These are phyloP conservation scores for Phytopythium montanum DNA, from an alignment of 352 stramenopile genomes.

Conservation along the genomic window DNA sequence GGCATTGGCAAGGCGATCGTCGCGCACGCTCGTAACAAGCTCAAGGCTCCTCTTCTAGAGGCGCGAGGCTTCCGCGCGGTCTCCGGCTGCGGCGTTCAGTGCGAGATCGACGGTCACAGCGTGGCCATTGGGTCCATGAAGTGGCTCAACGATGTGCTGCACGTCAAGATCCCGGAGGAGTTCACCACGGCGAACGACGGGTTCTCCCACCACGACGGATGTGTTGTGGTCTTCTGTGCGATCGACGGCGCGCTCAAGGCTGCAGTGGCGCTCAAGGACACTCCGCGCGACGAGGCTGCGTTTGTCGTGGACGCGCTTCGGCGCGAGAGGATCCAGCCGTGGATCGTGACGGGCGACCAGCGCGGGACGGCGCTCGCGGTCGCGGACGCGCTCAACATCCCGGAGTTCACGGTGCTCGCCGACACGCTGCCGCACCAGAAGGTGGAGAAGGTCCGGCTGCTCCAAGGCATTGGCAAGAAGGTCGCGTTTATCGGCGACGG, in stretches of 20 bases:
- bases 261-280: constrained; percentile 52
- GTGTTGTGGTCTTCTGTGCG: constrained; percentile 54
- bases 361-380: constrained; percentile 51
- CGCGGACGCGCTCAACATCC: constrained; percentile 44
- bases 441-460: constrained; percentile 64
- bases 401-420: constrained; percentile 49
- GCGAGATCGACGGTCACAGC: constrained; percentile 21
- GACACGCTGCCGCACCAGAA: constrained; percentile 76
- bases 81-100: constrained; percentile 61
- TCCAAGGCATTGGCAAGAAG: constrained; percentile 65
- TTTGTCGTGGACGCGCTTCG: constrained; percentile 53
- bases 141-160: constrained; percentile 56
- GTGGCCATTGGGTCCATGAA: constrained; percentile 62
- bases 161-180: constrained; percentile 35
- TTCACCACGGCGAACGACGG: constrained; percentile 38
- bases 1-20: constrained; percentile 56
- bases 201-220: constrained; percentile 45
- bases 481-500: constrained; percentile 77
- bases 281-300: constrained; percentile 42
- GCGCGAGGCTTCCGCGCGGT: constrained; percentile 38
- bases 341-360: constrained; percentile 79
- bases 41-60: constrained; percentile 15
- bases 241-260: constrained; percentile 49
- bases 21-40: constrained; percentile 25
- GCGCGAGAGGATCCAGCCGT: constrained; percentile 52